Conservation (phyloP, 2,329 filamentous ascomycete species). For the Aspergillus ochraceoroseus region DNA sequence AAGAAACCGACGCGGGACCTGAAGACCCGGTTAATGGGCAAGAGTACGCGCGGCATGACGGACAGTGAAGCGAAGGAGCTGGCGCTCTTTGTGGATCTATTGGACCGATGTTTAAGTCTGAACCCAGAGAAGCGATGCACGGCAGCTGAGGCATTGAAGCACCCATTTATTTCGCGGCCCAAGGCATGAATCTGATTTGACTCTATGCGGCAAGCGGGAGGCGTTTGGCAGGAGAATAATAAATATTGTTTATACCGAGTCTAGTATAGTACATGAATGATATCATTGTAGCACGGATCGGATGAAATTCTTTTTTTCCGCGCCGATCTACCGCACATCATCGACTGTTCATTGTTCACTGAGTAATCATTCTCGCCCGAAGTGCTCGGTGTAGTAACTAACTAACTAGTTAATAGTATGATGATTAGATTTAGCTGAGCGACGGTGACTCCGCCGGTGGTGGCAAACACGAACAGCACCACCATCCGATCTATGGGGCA, state of each 20-base stretch:
- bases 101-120: constrained; percentile 81
- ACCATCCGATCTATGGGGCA: no score
- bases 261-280: constrained; percentile 9
- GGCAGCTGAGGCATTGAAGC: constrained; percentile 76
- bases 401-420: no score
- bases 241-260: neutral
- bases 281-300: constrained; percentile 9
- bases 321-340: no score
- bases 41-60: constrained; percentile 67
- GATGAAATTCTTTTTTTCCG: no score
- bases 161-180: constrained; percentile 70
- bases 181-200: constrained; percentile 17
- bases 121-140: constrained; percentile 92
- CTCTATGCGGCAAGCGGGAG: neutral
- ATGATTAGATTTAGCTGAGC: no score
- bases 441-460: no score
- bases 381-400: no score
- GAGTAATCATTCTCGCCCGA: no score
- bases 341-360: no score
- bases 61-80: constrained; percentile 72
- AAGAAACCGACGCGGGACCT: constrained; percentile 75
- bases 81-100: constrained; percentile 74
- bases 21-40: constrained; percentile 67
- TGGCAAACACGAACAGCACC: no score
- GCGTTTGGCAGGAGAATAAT: neutral